phyloP scores from a whole-genome alignment of 2,329 filamentous ascomycete species.

The Cytospora paraplurivora region DNA sequence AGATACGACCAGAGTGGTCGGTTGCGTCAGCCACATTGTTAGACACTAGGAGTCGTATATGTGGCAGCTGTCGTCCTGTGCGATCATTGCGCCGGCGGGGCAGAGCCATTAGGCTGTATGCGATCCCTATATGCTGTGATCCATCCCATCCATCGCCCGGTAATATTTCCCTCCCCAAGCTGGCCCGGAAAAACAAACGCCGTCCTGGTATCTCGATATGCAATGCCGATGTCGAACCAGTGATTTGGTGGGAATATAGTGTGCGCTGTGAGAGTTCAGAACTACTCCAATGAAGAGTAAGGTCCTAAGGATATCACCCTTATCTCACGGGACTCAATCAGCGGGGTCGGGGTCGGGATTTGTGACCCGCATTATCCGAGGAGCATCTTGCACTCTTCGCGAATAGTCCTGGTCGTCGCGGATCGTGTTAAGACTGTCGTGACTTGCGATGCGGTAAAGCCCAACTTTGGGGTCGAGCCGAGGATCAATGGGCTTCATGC shows the following conservation, averaged over 20 bases:
- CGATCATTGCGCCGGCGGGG: slow-evolving; percentile 3
- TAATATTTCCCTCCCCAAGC: slow-evolving; percentile 1
- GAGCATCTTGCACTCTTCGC: slow-evolving; percentile 55
- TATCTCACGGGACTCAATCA: slow-evolving; percentile 29
- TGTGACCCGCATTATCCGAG: slow-evolving; percentile 60
- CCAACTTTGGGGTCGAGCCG: slow-evolving; percentile 63
- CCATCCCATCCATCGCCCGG: slow-evolving; percentile 9
- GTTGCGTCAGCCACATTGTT: slow-evolving; percentile 10
- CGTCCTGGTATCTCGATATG: slow-evolving; percentile 49
- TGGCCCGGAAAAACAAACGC: slow-evolving; percentile 38
- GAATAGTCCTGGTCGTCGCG: slow-evolving; percentile 69
- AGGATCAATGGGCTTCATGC: slow-evolving; percentile 61
- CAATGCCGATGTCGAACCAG: slow-evolving; percentile 41
- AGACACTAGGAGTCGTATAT: slow-evolving; percentile 27
- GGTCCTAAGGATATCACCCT: not conserved
- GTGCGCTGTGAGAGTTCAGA: slow-evolving; percentile 37
- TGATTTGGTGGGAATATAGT: slow-evolving; percentile 37
- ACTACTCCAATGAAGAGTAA: slow-evolving; percentile 11
- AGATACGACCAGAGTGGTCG: slow-evolving; percentile 6
- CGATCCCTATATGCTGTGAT: slow-evolving; percentile 23
- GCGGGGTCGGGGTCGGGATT: slow-evolving; percentile 58
- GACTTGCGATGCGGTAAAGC: slow-evolving; percentile 58
- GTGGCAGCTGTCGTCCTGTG: slow-evolving; percentile 16
- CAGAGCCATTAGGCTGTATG: slow-evolving; percentile 18
- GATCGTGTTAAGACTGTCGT: slow-evolving; percentile 64